Evolutionary conservation across 306 rosid genomes (phyloP), one percentile per base, ranked within the genome.

Genomic region (Malus asiatica): DNA sequence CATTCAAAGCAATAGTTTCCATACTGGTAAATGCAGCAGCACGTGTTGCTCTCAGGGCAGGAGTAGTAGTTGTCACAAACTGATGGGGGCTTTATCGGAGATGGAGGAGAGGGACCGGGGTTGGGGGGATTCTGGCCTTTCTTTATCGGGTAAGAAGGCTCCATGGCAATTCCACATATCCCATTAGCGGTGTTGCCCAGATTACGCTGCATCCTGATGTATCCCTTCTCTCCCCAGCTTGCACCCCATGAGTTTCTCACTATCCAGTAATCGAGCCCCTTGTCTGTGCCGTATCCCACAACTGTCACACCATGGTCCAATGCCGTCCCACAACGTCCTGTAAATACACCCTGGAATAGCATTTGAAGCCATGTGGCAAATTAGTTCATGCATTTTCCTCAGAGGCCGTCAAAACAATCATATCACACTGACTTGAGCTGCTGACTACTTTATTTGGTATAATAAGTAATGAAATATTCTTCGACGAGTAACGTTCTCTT

Each of bases 81-180:
- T 40, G 83, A 58, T 32, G 97, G 99, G 35, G 99, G 98, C 61
- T 51, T 78, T 68, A 92, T 79, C 0, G 99, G 99, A 71, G 97
- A 73, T 22, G 99, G 99, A 38, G 99, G 99, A 74, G 99, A 87
- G 19, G 98, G 98, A 27, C 93, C 96, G 0, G 99, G 99, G 30
- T 96, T 92, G 2, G 96, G 93, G 8, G 91, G 97, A 59, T 91
- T 91, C 72, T 60, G 84, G 46, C 96, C 91, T 1, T 61, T 75
- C 90, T 94, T 91, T 70, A 84, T 76, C 2, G 98, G 97, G 78
- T 94, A 94, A 8, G 93, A 91, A 40, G 98, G 20, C 73, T 85
- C 79, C 81, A 86, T 86, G 12, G 96, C 88, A 75, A 94, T 94
- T 73, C 97, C 98, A 77, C 97, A 94, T 62, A 80, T 87, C 5